Base-by-base conservation (phyloP, 345 rosid genomes). In the Eucalyptus erythrocorys region DNA sequence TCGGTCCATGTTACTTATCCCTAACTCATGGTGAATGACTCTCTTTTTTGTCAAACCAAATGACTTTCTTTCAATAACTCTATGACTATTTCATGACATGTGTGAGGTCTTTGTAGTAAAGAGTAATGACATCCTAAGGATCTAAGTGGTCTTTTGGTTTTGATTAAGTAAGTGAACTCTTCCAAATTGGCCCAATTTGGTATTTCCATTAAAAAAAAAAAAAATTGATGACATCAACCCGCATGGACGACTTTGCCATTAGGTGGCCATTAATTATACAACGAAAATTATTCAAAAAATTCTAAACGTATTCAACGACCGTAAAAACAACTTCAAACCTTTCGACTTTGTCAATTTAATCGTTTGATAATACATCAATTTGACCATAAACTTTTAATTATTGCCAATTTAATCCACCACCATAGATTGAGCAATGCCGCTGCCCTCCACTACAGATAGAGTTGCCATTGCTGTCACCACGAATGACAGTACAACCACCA, bases 261-360 rank as follows among this genome's bases (percentile, higher is more conserved):
- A 19, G 81, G 66, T 26, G 80, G 45, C 45, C 81, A 68, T 34
- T 4, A 68, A 34, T 9, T 32, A 68, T 34, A 34, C 2, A 34
- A 53, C 1, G 5, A 55, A 55, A 55, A 55, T 24, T 10, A 26
- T 55, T 3, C 3, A 0, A 55, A 22, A 55, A 24, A 2, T 55
- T 26, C 1, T 26, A 10, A 55, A 55, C 1, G 0, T 10, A 24
- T 55, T 55, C 5, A 9, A 10, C 0, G 4, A 4, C 1, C 4
- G 13, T 26, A 22, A 55, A 55, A 24, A 22, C 30, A 55, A 0
- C 4, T 55, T 2, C 6, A 55, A 55, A 24, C 5, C 30, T 55
- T 55, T 22, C 0, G 6, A 55, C 24, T 55, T 24, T 24, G 30
- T 22, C 19, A 55, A 24, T 55, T 55, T 55, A 2, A 55, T 24